Evolutionary conservation across 345 rosid genomes (phyloP).

Genomic region (Fremontodendron californicum): DNA sequence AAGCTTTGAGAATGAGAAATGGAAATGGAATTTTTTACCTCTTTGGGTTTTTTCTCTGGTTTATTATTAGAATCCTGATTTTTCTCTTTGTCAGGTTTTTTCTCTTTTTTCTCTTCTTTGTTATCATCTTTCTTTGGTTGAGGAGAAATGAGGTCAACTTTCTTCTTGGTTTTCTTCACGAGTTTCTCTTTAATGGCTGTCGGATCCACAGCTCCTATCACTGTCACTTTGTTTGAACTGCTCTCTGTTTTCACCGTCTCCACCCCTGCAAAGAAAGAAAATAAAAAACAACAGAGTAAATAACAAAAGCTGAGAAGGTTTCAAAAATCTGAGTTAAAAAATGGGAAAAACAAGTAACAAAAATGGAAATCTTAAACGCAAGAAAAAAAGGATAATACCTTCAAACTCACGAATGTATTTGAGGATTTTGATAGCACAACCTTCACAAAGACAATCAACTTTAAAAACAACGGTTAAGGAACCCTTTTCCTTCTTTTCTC

Average conservation of each 20-base stretch:
- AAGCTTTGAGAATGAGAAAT: background rate
- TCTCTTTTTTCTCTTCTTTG: slow-evolving; percentile 16
- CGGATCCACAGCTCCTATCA: slow-evolving; percentile 67
- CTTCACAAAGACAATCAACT: slow-evolving; percentile 78
- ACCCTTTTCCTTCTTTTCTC: slow-evolving; percentile 25
- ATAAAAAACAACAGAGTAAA: background rate
- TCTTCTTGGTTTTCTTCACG: slow-evolving; percentile 50
- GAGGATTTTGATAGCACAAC: slow-evolving; percentile 56
- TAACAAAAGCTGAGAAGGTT: background rate
- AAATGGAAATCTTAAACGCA: background rate
- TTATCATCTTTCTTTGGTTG: slow-evolving; percentile 56
- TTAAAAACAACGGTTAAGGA: slow-evolving; percentile 50
- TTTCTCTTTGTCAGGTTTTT: slow-evolving; percentile 26
- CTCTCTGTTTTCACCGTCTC: slow-evolving; percentile 53
- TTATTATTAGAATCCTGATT: slow-evolving; percentile 19
- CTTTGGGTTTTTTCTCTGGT: slow-evolving; percentile 46
- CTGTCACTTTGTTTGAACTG: slow-evolving; percentile 52
- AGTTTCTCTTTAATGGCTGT: slow-evolving; percentile 40
- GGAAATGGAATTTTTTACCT: slow-evolving; percentile 30
- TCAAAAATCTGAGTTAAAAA: background rate
- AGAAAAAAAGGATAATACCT: slow-evolving; percentile 35
- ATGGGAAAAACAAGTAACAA: background rate
- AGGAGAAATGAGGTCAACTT: slow-evolving; percentile 70
- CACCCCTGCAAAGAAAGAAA: slow-evolving; percentile 19
- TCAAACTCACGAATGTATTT: slow-evolving; percentile 40